A percentile compares a stretch with the other conserved stretches of the same genome.
phyloP scores from a whole-genome alignment of 768 basidiomycete genomes.

The Myochromella boudieri region DNA sequence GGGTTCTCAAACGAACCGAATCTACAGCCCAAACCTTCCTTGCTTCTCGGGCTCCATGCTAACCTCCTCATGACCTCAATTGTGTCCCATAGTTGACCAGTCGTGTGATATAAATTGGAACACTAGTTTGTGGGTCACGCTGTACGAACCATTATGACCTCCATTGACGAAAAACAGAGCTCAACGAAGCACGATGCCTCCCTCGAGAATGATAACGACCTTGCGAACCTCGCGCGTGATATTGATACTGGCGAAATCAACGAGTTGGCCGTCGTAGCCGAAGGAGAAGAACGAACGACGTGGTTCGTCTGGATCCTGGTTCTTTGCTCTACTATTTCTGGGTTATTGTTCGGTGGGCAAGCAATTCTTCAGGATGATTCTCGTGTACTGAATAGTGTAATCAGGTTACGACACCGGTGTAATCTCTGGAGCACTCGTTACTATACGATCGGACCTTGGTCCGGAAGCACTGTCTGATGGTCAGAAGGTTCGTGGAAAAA shows the following conservation, averaged over 20 bases:
- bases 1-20: background rate
- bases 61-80: slow-evolving; percentile 11
- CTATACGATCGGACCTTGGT: slow-evolving; percentile 67
- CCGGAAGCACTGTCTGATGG: slow-evolving; percentile 52
- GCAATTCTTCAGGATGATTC: background rate
- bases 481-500: slow-evolving; percentile 52
- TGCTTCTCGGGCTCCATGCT: slow-evolving; percentile 13
- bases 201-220: slow-evolving; percentile 11
- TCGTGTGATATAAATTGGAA: slow-evolving; percentile 5
- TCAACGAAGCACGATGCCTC: background rate
- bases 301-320: slow-evolving; percentile 82
- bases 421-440: slow-evolving; percentile 79
- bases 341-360: slow-evolving; percentile 67
- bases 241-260: slow-evolving; percentile 54
- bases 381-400: background rate
- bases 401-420: slow-evolving; percentile 81
- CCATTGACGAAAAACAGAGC: slow-evolving; percentile 16
- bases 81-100: background rate
- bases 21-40: slow-evolving; percentile 3
- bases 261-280: slow-evolving; percentile 57
- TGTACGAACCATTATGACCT: slow-evolving; percentile 11
- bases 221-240: slow-evolving; percentile 21
- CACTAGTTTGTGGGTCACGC: background rate
- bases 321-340: slow-evolving; percentile 71
- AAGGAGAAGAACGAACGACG: slow-evolving; percentile 66